These are phyloP conservation scores for Colletotrichum costaricense DNA, from an alignment of 2,329 filamentous ascomycete genomes.

Conservation along the genomic window DNA sequence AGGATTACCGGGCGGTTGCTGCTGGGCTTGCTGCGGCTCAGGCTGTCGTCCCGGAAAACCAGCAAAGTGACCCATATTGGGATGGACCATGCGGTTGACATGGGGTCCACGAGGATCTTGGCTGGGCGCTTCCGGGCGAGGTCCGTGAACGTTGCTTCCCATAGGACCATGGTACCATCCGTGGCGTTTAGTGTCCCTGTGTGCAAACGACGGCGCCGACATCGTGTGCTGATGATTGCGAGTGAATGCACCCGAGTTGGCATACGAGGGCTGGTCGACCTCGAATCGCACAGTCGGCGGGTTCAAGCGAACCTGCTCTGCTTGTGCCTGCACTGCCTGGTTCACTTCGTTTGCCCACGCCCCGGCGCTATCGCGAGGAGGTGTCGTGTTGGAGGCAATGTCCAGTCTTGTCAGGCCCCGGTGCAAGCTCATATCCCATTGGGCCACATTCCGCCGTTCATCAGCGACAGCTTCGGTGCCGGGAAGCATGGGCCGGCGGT, in stretches of 20 bases:
- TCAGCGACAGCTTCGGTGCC: constrained; percentile 49
- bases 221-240: constrained; percentile 65
- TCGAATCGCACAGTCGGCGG: constrained; percentile 67
- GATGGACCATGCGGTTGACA: constrained; percentile 68
- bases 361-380: constrained; percentile 63
- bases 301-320: constrained; percentile 59
- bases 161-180: constrained; percentile 76
- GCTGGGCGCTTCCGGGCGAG: constrained; percentile 39
- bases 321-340: constrained; percentile 65
- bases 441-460: constrained; percentile 62
- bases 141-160: constrained; percentile 42
- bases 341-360: constrained; percentile 69
- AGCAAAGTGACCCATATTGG: constrained; percentile 64
- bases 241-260: constrained; percentile 27
- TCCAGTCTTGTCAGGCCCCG: constrained; percentile 75
- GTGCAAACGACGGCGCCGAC: constrained; percentile 67
- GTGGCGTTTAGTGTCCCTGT: constrained; percentile 72
- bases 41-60: constrained; percentile 58
- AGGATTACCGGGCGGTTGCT: constrained; percentile 35
- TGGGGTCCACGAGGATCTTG: constrained; percentile 52
- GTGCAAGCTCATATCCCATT: constrained; percentile 75
- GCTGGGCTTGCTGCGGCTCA: constrained; percentile 38
- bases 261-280: constrained; percentile 51
- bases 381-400: constrained; percentile 63
- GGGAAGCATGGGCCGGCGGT: constrained; percentile 49